A percentile compares a stretch with the other conserved stretches of the same genome.
phyloP scores from a whole-genome alignment of 768 basidiomycete genomes.

The Phylloporus rhodoxanthus region DNA sequence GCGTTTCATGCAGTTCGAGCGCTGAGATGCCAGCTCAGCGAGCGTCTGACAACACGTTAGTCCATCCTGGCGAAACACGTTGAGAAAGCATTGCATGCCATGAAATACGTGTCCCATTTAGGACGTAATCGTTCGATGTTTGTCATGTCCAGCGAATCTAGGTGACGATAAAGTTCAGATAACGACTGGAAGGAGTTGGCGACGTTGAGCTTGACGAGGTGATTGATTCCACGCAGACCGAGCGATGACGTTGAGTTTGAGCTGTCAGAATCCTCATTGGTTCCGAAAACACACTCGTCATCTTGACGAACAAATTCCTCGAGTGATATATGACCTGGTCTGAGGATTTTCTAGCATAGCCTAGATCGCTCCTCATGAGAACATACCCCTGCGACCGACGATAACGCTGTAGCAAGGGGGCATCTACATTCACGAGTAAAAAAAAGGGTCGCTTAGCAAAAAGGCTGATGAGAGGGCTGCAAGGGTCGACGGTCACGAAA shows the following conservation, averaged over 20 bases:
- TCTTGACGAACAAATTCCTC: slow-evolving; percentile 71
- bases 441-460: slow-evolving; percentile 90
- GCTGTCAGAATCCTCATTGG: slow-evolving; percentile 8
- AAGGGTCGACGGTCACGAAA: slow-evolving; percentile 74
- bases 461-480: slow-evolving; percentile 48
- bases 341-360: slow-evolving; percentile 11
- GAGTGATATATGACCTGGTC: slow-evolving; percentile 37
- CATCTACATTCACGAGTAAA: slow-evolving; percentile 77
- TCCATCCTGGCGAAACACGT: slow-evolving; percentile 2
- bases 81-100: slow-evolving; percentile 47
- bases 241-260: slow-evolving; percentile 11
- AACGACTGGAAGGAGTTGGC: slow-evolving; percentile 58
- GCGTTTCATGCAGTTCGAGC: slow-evolving; percentile 96
- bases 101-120: slow-evolving; percentile 95
- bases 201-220: slow-evolving; percentile 56
- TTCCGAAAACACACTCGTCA: slow-evolving; percentile 66
- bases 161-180: slow-evolving; percentile 49
- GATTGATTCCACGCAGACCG: slow-evolving; percentile 25
- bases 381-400: slow-evolving; percentile 49
- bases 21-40: slow-evolving; percentile 80
- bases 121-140: slow-evolving; percentile 77
- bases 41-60: slow-evolving; percentile 52
- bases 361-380: background rate
- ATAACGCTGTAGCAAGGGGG: slow-evolving; percentile 69
- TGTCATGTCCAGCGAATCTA: slow-evolving; percentile 64